Conservation (phyloP, 306 rosid species). For the Macrotyloma uniflorum region DNA sequence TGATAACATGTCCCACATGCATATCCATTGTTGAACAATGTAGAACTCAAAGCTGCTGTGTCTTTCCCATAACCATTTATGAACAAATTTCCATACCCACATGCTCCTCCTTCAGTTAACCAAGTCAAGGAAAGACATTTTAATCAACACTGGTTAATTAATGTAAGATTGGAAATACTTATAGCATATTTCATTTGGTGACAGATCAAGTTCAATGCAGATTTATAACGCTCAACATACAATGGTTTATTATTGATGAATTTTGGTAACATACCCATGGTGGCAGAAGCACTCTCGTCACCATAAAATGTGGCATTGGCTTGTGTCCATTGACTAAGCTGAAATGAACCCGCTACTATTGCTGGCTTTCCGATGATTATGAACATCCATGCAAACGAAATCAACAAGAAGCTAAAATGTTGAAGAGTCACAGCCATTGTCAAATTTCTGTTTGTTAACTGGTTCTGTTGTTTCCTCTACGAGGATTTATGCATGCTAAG, state of each 20-base stretch:
- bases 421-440: conserved; percentile 55
- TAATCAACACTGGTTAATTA: no score
- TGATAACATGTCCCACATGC: conserved; percentile 89
- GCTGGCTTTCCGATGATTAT: conserved; percentile 33
- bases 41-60: conserved; percentile 81
- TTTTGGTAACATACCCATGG: conserved; percentile 67
- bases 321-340: conserved; percentile 61
- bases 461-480: background rate
- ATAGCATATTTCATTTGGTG: no score
- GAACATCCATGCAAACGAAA: conserved; percentile 39
- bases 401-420: conserved; percentile 41
- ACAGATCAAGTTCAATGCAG: no score
- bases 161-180: no score
- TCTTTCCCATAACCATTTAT: conserved; percentile 77
- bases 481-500: background rate
- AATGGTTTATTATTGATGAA: background rate
- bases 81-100: conserved; percentile 89
- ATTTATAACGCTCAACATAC: no score
- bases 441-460: background rate
- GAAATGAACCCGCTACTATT: conserved; percentile 38
- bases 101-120: conserved; percentile 70
- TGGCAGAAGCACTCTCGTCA: conserved; percentile 75
- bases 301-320: conserved; percentile 94
- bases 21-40: conserved; percentile 80
- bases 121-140: no score